Evolutionary conservation across 306 rosid species (phyloP).

Genomic region (Purshia tridentata): DNA sequence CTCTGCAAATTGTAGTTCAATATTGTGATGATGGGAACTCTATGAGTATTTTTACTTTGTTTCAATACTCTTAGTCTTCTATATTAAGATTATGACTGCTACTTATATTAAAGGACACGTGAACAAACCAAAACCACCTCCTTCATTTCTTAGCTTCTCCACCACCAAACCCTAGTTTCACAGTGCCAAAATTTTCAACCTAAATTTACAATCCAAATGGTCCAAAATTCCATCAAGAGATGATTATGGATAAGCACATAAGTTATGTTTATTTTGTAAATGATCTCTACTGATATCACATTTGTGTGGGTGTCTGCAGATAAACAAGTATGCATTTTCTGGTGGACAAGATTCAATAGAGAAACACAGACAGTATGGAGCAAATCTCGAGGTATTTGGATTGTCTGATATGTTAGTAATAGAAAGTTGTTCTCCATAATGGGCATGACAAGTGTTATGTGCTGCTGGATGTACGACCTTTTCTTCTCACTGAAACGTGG

Average conservation of each 20-base stretch:
- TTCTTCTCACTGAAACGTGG: not conserved
- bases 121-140: not conserved
- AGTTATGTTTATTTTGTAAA: not conserved
- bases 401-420: not conserved
- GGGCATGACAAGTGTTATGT: not conserved
- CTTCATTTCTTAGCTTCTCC: not conserved
- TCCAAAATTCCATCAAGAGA: not conserved
- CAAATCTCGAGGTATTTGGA: slow-evolving; percentile 73
- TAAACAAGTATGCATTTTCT: slow-evolving; percentile 80
- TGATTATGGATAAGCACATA: too few species aligned
- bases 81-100: too few species aligned
- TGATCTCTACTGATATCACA: not conserved
- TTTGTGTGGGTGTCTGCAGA: slow-evolving; percentile 47
- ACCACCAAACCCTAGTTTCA: not conserved
- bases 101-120: too few species aligned
- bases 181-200: not conserved
- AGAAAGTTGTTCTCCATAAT: not conserved
- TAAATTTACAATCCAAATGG: not conserved
- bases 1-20: not conserved
- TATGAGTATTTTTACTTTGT: not conserved
- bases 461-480: not conserved
- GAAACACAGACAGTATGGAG: slow-evolving; percentile 82
- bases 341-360: slow-evolving; percentile 94
- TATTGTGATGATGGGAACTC: not conserved
- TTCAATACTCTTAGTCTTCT: not conserved